Base-by-base conservation (phyloP, 1,139 yeast species). In the Geotrichum aggregatum region DNA sequence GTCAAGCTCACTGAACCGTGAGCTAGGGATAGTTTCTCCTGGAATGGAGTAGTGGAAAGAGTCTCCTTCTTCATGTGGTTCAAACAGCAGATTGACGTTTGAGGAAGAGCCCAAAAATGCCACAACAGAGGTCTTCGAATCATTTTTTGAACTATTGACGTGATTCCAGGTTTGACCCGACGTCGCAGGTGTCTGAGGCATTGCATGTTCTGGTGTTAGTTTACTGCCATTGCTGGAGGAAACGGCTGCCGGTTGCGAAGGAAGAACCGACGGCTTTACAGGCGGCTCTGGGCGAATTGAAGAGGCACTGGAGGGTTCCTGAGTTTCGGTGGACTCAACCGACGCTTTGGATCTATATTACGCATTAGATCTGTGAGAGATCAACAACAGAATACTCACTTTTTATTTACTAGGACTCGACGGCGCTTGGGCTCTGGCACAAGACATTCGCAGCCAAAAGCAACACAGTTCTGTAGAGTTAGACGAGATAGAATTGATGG, bases 381-480 rank as follows among this genome's bases (percentile, higher is more conserved):
- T 21, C 18, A 14, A 11, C 16, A 38, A 18, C 10, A 16, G 24
- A 18, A 19, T 10, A 36, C 52, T 7, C 36, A 49, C 52, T 63
- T 76, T 71, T 63, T 76, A 56, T 62, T 66, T n/a, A 65, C 62
- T 2, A 52, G 24, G 11, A 41, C 47, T 21, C 51, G 50, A 35
- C 60, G 56, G 24, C 54, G 50, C 77, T 24, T 57, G 8, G 58
- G 47, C 49, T 80, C 86, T 1, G 88, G 88, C 47, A 83, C 73
- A 35, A 74, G 71, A 69, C 91, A 84, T 57, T 82, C 88, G 65
- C 87, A 82, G 1, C 87, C 86, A 69, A 84, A 84, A 1, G 89
- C 85, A 47, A 82, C 76, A 64, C 91, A 84, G 66, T 84, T 84
- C 69, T 65, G 47, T 24, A 31, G 42, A 5, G 42, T 36, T 35